Evolutionary conservation across 2,329 filamentous ascomycete species (phyloP).

Genomic region (Esteya vermicola): DNA sequence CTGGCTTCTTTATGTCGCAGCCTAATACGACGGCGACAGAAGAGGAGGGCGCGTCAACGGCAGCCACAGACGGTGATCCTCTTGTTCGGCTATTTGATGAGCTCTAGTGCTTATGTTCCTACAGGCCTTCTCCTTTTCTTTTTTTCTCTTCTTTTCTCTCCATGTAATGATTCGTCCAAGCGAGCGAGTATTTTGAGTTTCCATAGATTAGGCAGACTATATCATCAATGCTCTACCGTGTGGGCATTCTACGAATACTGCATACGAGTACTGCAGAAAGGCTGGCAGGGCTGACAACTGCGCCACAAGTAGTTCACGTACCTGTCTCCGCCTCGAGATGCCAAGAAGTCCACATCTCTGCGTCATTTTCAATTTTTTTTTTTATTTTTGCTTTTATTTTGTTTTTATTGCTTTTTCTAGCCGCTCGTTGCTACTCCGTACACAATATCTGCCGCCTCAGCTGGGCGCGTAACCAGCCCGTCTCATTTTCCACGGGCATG

Average conservation of each 20-base stretch:
- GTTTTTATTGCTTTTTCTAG: neutral
- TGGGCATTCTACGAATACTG: too few relatives aligned
- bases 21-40: neutral
- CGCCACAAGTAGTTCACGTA: too few relatives aligned
- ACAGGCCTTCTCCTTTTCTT: neutral
- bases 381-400: neutral
- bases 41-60: neutral
- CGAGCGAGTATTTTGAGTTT: neutral
- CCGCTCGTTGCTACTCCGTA: too few relatives aligned
- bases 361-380: neutral
- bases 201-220: too few relatives aligned
- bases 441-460: too few relatives aligned
- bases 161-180: neutral
- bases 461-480: too few relatives aligned
- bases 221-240: too few relatives aligned
- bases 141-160: neutral
- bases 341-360: too few relatives aligned
- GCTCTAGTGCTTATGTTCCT: neutral
- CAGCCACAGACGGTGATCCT: neutral
- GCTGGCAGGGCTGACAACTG: too few relatives aligned
- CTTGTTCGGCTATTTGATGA: constrained; percentile 8
- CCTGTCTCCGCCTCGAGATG: too few relatives aligned
- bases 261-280: neutral
- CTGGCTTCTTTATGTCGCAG: neutral
- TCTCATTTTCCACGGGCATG: too few relatives aligned